Evolutionary conservation across 78 protist genomes (phyloP).

Genomic region (Diacronema lutheri): DNA sequence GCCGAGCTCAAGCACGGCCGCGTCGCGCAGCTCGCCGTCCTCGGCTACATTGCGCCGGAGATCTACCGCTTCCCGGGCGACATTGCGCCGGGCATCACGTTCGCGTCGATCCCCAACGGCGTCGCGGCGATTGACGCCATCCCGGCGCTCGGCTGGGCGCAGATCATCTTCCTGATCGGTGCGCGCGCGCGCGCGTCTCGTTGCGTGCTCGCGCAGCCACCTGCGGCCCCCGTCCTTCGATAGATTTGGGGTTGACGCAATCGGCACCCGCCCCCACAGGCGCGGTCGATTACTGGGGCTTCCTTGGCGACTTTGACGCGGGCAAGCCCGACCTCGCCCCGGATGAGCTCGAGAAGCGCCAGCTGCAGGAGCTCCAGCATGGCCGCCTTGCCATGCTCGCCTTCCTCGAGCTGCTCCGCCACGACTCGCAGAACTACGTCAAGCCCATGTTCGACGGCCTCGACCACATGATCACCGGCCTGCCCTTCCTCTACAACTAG

Average conservation of each 20-base stretch:
- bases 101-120: slow-evolving; percentile 8
- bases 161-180: slow-evolving; percentile 14
- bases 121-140: slow-evolving; percentile 11
- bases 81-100: background rate
- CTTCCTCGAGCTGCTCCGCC: too few relatives aligned
- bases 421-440: slow-evolving; percentile 13
- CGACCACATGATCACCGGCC: slow-evolving; percentile 1
- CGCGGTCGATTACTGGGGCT: background rate
- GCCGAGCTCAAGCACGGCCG: too few relatives aligned
- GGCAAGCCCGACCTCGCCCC: background rate
- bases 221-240: too few relatives aligned
- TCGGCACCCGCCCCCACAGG: too few relatives aligned
- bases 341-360: background rate
- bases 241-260: too few relatives aligned
- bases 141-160: slow-evolving; percentile 13
- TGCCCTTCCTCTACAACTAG: slow-evolving; percentile 2
- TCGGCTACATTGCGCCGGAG: slow-evolving; percentile 13
- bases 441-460: background rate
- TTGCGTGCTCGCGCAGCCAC: too few relatives aligned
- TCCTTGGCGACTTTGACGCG: background rate
- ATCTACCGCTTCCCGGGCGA: slow-evolving; percentile 18
- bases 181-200: too few relatives aligned
- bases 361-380: slow-evolving; percentile 8
- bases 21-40: background rate
- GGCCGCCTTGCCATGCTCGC: too few relatives aligned